Base-by-base conservation (phyloP, 2,329 filamentous ascomycete genomes). In the Biscogniauxia marginata region DNA sequence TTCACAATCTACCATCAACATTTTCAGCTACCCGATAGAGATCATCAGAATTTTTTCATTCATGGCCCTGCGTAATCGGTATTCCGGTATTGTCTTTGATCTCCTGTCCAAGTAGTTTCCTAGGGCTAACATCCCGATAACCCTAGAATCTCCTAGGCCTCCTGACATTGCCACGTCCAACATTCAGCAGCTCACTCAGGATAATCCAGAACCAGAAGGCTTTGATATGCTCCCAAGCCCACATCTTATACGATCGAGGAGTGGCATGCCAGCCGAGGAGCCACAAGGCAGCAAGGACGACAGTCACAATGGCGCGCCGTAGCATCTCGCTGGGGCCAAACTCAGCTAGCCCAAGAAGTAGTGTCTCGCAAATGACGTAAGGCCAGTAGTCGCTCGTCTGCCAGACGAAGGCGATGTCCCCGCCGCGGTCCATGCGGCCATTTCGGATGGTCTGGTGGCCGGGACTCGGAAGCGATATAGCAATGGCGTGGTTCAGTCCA, bases 201-300 rank as follows among this genome's bases (percentile, higher is more conserved):
- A 64, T 30, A 16, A 54, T 54, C 52, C 52, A 54, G 46, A 54
- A 54, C 52, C 52, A 54, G 53, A 62, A 55, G 44, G 53, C 47
- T 57, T 64, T 65, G 50, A 65, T 54, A 8, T 64, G 59, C 19
- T 56, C 62, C 25, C 61, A 65, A 8, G 63, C 63, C 63, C 63
- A 65, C 13, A 23, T 43, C 47, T 55, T 59, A 13, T 54, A 54
- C 0, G 56, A 47, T 50, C 56, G 47, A 1, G 63, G 62, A 7
- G 63, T 65, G 13, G 62, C 63, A 18, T 52, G 52, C 30, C 48
- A 65, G 9, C 63, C 63, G 4, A 64, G 22, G 13, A 57, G 25
- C 62, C 62, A 65, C 30, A 65, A 22, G 2, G 39, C 63, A 1
- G 57, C 60, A 7, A 65, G 44, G 18, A 63, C 54, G 9, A 49